These are phyloP conservation scores for Citrus inodora DNA, from an alignment of 345 rosid genomes.

Conservation along the genomic window DNA sequence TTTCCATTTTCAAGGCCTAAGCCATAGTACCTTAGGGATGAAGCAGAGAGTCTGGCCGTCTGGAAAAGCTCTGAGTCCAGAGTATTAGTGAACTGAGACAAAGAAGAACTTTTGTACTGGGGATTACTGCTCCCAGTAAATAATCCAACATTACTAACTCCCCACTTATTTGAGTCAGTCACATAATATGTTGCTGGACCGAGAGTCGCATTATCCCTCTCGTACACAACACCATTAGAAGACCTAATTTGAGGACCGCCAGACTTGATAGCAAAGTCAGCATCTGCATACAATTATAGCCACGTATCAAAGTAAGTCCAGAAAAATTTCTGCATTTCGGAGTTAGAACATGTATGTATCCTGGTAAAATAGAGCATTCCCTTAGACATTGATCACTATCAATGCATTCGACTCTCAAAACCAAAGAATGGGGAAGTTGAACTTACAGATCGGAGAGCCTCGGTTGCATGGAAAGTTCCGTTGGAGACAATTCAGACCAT, in stretches of 20 bases:
- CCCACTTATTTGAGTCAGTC: slow-evolving; percentile 38
- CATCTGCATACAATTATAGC: slow-evolving; percentile 33
- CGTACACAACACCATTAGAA: slow-evolving; percentile 31
- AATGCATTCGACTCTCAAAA: not conserved
- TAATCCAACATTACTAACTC: slow-evolving; percentile 42
- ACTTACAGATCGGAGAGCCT: slow-evolving; percentile 59
- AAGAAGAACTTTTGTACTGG: slow-evolving; percentile 20
- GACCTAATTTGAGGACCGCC: slow-evolving; percentile 60
- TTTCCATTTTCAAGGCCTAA: slow-evolving; percentile 82
- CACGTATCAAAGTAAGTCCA: not conserved
- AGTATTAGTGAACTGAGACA: slow-evolving; percentile 36
- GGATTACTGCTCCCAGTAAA: slow-evolving; percentile 32
- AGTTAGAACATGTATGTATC: not conserved
- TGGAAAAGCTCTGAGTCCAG: slow-evolving; percentile 38
- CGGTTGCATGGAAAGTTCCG: slow-evolving; percentile 55
- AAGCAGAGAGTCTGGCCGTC: slow-evolving; percentile 63
- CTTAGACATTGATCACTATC: not conserved
- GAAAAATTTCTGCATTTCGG: not conserved
- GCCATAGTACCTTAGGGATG: slow-evolving; percentile 74
- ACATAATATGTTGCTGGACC: slow-evolving; percentile 62
- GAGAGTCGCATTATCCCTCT: slow-evolving; percentile 45
- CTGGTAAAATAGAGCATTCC: no score
- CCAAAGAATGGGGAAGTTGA: not conserved
- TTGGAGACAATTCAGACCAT: slow-evolving; percentile 71
- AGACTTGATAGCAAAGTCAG: slow-evolving; percentile 48